Evolutionary conservation across 768 basidiomycete species (phyloP), one percentile per base, ranked within the genome.

Genomic region (Cubamyces sp.): DNA sequence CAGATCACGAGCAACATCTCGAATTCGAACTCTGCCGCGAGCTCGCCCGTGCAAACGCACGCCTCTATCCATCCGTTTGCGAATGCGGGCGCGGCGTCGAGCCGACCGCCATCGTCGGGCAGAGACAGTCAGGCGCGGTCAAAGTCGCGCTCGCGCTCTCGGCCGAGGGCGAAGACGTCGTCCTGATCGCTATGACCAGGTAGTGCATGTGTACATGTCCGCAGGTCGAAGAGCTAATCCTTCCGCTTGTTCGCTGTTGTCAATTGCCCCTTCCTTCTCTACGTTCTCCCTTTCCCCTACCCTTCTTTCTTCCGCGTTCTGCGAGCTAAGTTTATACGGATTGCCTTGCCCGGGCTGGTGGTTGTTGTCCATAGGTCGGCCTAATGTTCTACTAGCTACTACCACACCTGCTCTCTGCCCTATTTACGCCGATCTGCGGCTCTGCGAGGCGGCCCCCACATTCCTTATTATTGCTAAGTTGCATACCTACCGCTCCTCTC

Each of bases 1-100:
- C 81, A 85, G 75, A 92, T 94, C 71, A 87, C 92, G 54, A 75
- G 71, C 67, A 80, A 69, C 50, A 68, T 69, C 52, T 70, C 70
- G 55, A 53, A 51, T 25, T 64, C 62, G 52, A 53, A 53, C 30
- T 53, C 51, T 21, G 51, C 51, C 21, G 34, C 60, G 58, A 64
- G 50, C 58, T 60, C 63, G 54, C 63, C 63, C 23, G 63, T 64
- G 43, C 49, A 52, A 30, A 15, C 21, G 41, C 14, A 49, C 40
- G 3, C 54, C 3, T 21, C 59, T 16, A 19, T 11, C 3, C 63
- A 60, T 25, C 57, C 62, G 6, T 55, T 59, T 52, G 50, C 57
- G 47, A 21, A 11, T 16, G 42, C 50, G 30, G 8, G 8, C 8
- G 16, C 40, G 16, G 15, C 54, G 26, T 18, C 40, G 23, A 28